Percentiles rank a stretch among this genome's conserved stretches.
phyloP scores from a whole-genome alignment of 129 eudicot genomes.

The Ambrosia artemisiifolia region DNA sequence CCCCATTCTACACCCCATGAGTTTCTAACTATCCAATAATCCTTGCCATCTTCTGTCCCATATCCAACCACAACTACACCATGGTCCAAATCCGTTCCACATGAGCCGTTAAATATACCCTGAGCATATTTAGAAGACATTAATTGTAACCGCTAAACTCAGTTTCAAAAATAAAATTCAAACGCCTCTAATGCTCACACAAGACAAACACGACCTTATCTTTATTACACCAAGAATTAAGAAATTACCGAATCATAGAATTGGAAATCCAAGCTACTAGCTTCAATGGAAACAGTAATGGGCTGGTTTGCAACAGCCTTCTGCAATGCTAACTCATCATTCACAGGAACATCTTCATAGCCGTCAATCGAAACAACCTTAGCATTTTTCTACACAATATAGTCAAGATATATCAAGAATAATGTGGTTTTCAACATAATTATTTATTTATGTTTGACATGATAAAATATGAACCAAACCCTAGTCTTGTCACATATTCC shows the following conservation, averaged over 20 bases:
- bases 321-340: constrained; percentile 57
- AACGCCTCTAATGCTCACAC: too few species aligned
- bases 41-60: constrained; percentile 33
- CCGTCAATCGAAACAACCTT: constrained; percentile 64
- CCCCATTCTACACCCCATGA: constrained; percentile 49
- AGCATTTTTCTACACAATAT: constrained; percentile 47
- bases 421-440: constrained; percentile 5
- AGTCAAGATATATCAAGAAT: background rate
- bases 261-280: constrained; percentile 75
- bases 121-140: background rate
- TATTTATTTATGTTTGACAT: too few species aligned
- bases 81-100: constrained; percentile 43
- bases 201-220: too few species aligned
- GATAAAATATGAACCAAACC: constrained; percentile 26
- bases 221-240: background rate
- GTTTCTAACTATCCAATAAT: constrained; percentile 53
- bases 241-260: constrained; percentile 61
- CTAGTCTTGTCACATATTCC: constrained; percentile 38
- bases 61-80: constrained; percentile 48
- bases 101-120: constrained; percentile 44
- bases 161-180: too few species aligned
- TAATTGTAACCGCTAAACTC: too few species aligned
- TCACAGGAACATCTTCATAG: constrained; percentile 68
- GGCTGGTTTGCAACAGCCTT: constrained; percentile 78
- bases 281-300: constrained; percentile 79